Evolutionary conservation across 768 basidiomycete genomes (phyloP).

Genomic region (Termitomyces sp.): DNA sequence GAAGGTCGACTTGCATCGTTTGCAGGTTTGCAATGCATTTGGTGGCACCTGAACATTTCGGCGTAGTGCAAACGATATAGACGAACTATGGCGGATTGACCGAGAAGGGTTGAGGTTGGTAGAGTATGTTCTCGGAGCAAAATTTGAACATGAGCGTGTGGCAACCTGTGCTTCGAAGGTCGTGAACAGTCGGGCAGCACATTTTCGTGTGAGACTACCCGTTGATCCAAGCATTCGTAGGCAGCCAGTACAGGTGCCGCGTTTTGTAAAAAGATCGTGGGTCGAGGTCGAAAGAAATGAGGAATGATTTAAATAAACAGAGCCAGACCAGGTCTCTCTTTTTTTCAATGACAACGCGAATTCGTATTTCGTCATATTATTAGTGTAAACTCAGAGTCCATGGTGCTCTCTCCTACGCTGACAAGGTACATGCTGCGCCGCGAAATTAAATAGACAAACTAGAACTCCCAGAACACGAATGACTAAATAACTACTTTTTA

Average conservation of each 20-base stretch:
- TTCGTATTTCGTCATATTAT: neutral
- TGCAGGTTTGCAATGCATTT: neutral
- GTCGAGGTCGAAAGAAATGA: neutral
- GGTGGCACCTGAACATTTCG: neutral
- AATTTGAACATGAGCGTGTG: neutral
- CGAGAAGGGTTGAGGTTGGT: neutral
- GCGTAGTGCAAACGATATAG: neutral
- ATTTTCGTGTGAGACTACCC: constrained; percentile 6
- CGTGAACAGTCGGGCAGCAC: constrained; percentile 3
- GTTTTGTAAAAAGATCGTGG: neutral
- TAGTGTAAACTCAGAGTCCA: constrained; percentile 1
- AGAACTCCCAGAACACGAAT: neutral
- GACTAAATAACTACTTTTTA: constrained; percentile 1
- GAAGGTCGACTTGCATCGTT: constrained; percentile 21
- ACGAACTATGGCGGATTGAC: neutral
- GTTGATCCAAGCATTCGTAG: constrained; percentile 1
- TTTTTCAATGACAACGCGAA: neutral
- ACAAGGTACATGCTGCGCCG: neutral
- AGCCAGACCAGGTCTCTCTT: neutral
- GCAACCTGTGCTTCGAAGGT: neutral
- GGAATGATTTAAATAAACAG: neutral
- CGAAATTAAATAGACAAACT: neutral
- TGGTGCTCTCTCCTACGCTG: neutral
- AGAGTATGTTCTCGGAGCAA: neutral
- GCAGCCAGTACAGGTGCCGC: neutral